Percentiles rank a stretch among this genome's conserved stretches.
Conservation (phyloP, 441 rosid genomes). For the Populus hybrid region DNA sequence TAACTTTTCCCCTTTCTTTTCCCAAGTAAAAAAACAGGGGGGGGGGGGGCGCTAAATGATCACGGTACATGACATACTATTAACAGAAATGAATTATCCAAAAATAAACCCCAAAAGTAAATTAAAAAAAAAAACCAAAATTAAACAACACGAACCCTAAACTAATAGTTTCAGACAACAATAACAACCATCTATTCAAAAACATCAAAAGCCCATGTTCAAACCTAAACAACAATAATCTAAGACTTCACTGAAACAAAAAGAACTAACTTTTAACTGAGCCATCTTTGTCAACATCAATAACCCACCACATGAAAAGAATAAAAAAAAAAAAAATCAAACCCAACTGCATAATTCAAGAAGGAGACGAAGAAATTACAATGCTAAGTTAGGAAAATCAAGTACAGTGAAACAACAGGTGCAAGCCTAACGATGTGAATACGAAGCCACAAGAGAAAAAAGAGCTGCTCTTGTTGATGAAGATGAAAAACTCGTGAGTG, state of each 20-base stretch:
- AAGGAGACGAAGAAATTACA: not conserved
- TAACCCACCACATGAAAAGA: not conserved
- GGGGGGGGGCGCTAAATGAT: too few relatives aligned
- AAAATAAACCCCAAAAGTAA: not conserved
- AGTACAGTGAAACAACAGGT: not conserved
- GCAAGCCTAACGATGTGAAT: conserved; percentile 26
- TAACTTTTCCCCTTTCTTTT: too few relatives aligned
- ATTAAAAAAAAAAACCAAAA: not conserved
- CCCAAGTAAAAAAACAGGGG: too few relatives aligned
- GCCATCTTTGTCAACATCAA: not conserved
- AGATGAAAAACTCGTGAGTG: conserved; percentile 20
- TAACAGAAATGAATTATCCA: not conserved
- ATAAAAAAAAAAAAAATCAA: not conserved
- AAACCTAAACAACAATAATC: not conserved
- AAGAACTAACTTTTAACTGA: not conserved
- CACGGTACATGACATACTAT: not conserved
- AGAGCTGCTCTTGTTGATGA: not conserved
- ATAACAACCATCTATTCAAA: not conserved
- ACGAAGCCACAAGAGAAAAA: conserved; percentile 9
- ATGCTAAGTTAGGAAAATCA: too few relatives aligned
- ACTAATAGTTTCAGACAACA: not conserved
- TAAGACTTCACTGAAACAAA: not conserved
- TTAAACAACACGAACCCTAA: not conserved
- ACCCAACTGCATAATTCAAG: not conserved
- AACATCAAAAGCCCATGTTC: not conserved